Conservation (phyloP, 306 rosid species). For the Cicer yamashitae region DNA sequence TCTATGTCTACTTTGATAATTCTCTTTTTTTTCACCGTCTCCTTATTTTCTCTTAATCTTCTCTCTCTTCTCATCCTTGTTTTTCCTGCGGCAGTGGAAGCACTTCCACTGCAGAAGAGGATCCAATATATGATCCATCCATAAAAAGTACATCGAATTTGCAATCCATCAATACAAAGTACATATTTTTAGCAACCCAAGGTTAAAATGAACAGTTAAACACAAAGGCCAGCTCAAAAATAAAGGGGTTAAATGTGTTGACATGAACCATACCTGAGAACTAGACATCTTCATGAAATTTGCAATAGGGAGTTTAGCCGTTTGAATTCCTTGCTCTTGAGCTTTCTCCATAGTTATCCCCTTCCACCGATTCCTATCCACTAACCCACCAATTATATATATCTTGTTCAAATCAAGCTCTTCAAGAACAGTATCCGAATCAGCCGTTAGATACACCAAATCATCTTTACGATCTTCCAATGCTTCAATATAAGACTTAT, state of each 20-base stretch:
- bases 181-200: background rate
- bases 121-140: background rate
- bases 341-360: constrained; percentile 93
- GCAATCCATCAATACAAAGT: background rate
- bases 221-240: background rate
- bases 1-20: background rate
- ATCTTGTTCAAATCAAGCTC: constrained; percentile 78
- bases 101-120: background rate
- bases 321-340: constrained; percentile 85
- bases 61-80: background rate
- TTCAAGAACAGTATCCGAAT: constrained; percentile 79
- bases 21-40: background rate
- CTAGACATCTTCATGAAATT: constrained; percentile 85
- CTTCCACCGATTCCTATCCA: constrained; percentile 92
- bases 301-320: constrained; percentile 86
- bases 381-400: constrained; percentile 87
- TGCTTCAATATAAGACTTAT: constrained; percentile 71
- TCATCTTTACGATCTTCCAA: constrained; percentile 69
- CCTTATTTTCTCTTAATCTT: background rate
- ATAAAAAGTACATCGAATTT: background rate
- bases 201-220: background rate
- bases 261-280: constrained; percentile 75
- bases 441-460: constrained; percentile 87
- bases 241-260: background rate
- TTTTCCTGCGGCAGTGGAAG: background rate